phyloP scores from a whole-genome alignment of 1,284 basidiomycete genomes.

The Rhizopogon hawkerae region DNA sequence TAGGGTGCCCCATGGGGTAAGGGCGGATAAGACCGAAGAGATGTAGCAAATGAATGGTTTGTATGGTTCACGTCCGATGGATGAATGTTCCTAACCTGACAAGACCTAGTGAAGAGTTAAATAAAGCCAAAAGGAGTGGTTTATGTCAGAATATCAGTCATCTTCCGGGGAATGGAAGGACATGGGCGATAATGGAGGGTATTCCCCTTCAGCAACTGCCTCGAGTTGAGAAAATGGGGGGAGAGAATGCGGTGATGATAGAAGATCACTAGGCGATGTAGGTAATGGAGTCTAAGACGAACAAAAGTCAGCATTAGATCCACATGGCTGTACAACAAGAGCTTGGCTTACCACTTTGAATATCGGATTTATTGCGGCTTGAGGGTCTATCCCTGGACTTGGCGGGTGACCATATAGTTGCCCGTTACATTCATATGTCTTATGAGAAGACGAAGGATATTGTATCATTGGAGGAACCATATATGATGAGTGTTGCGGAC shows the following conservation, averaged over 20 bases:
- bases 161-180: conserved; percentile 52
- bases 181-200: conserved; percentile 63
- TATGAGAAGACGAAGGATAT: conserved; percentile 33
- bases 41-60: conserved; percentile 24
- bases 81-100: conserved; percentile 16
- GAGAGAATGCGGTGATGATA: conserved; percentile 41
- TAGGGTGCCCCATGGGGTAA: not conserved
- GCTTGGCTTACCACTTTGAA: conserved; percentile 76
- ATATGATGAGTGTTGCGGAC: conserved; percentile 29
- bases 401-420: conserved; percentile 37
- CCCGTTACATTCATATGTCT: conserved; percentile 31
- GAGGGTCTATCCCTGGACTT: conserved; percentile 48
- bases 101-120: conserved; percentile 14
- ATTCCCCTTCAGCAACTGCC: conserved; percentile 69
- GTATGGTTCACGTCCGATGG: conserved; percentile 5
- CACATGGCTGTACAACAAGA: conserved; percentile 20
- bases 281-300: conserved; percentile 44
- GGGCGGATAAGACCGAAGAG: conserved; percentile 12
- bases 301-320: conserved; percentile 14
- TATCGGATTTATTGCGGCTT: conserved; percentile 77
- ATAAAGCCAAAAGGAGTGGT: conserved; percentile 20
- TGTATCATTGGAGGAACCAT: conserved; percentile 28
- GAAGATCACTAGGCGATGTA: conserved; percentile 33
- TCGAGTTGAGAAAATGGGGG: conserved; percentile 73
- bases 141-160: conserved; percentile 22